Conservation (phyloP, 148 eudicot genomes). For the Fagopyrum tataricum region DNA sequence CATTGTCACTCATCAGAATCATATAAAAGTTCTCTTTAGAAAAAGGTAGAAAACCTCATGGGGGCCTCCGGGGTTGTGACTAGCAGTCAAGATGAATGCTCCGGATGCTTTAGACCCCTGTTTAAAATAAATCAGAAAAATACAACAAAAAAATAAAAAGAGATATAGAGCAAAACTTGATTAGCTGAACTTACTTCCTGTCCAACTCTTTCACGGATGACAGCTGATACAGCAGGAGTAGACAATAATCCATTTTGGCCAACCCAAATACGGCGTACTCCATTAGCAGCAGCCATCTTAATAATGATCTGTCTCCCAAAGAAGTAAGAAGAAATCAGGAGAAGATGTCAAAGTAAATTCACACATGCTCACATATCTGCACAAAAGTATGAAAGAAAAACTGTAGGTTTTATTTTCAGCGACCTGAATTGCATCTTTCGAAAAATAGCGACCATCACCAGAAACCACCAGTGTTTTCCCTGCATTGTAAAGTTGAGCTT, state of each 20-base stretch:
- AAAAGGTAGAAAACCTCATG: conserved; percentile 52
- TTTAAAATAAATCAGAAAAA: conserved; percentile 9
- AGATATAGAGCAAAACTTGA: neutral
- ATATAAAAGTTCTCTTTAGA: neutral
- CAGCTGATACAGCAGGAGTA: conserved; percentile 98
- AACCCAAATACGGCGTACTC: conserved; percentile 92
- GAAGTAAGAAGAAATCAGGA: neutral
- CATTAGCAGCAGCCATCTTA: conserved; percentile 98
- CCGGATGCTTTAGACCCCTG: conserved; percentile 90
- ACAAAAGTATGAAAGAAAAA: neutral
- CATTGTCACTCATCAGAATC: neutral
- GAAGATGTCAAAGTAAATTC: neutral
- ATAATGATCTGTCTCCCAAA: conserved; percentile 54
- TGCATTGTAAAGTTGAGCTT: conserved; percentile 18
- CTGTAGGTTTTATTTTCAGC: neutral
- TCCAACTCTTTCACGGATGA: conserved; percentile 91
- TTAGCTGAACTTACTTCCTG: conserved; percentile 49
- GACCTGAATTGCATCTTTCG: conserved; percentile 96
- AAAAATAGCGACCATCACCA: conserved; percentile 98
- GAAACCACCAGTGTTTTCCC: conserved; percentile 97
- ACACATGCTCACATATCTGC: too few species aligned
- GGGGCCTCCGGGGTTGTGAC: conserved; percentile 98
- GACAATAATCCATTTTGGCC: conserved; percentile 89
- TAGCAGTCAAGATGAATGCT: conserved; percentile 89
- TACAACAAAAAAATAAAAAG: neutral